Base-by-base conservation (phyloP, 441 rosid species). In the Flueggea neowawraea region DNA sequence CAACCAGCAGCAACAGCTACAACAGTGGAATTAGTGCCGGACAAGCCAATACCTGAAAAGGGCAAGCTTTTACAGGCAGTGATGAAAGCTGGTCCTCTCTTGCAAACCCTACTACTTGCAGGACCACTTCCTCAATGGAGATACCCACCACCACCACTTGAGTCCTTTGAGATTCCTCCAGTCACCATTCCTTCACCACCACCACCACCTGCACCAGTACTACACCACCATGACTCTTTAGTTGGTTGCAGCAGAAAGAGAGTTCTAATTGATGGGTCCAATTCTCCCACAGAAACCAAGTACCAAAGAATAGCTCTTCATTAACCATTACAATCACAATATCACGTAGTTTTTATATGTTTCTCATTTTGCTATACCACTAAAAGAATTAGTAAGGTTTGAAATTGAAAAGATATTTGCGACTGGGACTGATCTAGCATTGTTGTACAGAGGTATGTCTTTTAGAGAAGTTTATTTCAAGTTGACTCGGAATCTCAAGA, bases 91-190 rank as follows among this genome's bases (percentile, higher is more conserved):
- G 96, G 97, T 10, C 96, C 97, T 5, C 78, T 94, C 55, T 77
- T 94, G 59, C 89, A 94, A 55, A 94, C 95, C 22, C 86, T 94
- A 17, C 85, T 94, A 32, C 64, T 89, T 17, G 98, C 97, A 6
- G 98, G 98, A 28, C 93, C 88, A 52, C 82, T 94, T 52, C 98
- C 98, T 64, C 93, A 87, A 73, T 94, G 98, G 98, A 84, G 84
- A 67, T 91, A 90, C 77, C 95, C 95, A 0, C 95, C 95, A 0
- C 95, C 95, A 3, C 80, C 81, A 22, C 80, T 88, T 0, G 76
- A 87, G 43, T 84, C 89, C 54, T 80, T 89, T 63, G 91, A 90
- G 69, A 93, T 93, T 58, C 98, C 98, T 54, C 97, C 95, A 0
- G 89, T 89, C 33, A 76, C 87, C 63, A 80, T 90, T 58, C 82